Evolutionary conservation across 768 basidiomycete species (phyloP), one percentile per base, ranked within the genome.

Genomic region (Scleroderma bovista): DNA sequence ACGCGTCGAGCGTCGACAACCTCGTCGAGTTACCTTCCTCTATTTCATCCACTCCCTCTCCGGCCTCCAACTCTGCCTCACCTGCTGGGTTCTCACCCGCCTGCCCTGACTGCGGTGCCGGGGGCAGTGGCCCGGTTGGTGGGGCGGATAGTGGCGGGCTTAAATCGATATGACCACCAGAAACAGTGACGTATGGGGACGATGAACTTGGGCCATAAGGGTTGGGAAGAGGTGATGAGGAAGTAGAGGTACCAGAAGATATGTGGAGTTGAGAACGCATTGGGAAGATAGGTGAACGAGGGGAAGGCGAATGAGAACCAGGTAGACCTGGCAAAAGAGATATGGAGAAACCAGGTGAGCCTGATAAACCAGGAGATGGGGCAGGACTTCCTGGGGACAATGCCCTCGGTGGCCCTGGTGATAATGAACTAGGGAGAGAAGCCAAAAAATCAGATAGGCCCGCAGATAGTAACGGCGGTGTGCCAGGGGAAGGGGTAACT

Each of bases 1-100:
- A 64, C 23, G 53, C 61, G 29, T 65, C 52, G 16, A 65, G 54
- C 20, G 64, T 57, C 49, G 58, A 68, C 20, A 63, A 43, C 16
- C 42, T 53, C 33, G 55, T 65, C 52, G 51, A 50, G 6, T 63
- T 11, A 2, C 49, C 56, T n/a, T 58, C 61, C 13, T 54, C 55
- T 9, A 9, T 9, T 29, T 29, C 26, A 29, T 29, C 26, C 26
- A 9, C 26, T 29, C 9, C 26, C 4, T 29, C 26, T 9, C 26
- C 9, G 9, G 26, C 9, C 4, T 29, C 26, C 26, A 26, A n/a
- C 1, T 59, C 54, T 8, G 38, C 24, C 19, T 13, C 40, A 24
- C 33, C 33, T 19, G 17, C 34, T 17, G 20, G 13, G 10, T n/a
- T 32, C 22, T 17, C 13, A 11, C 38, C 11, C 17, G 9, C 36